These are phyloP conservation scores for Ramularia collo-cygni DNA, from an alignment of 2,329 filamentous ascomycete species.

Conservation along the genomic window DNA sequence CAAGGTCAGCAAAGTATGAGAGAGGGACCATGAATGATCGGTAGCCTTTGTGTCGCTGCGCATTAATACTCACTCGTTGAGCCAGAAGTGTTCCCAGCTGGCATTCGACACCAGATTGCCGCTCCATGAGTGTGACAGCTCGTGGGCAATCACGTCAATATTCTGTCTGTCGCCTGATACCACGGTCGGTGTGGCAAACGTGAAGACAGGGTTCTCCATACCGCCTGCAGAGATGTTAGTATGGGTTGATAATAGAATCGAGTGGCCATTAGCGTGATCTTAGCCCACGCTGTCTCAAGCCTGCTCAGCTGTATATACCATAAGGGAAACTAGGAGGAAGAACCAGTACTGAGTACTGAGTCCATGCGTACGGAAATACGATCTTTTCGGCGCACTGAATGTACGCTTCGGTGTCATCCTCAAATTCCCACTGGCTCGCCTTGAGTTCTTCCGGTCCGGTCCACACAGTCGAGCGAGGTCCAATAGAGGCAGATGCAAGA, in stretches of 20 bases:
- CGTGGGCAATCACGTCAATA: slow-evolving; percentile 92
- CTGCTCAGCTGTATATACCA: too few relatives aligned
- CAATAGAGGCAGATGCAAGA: slow-evolving; percentile 76
- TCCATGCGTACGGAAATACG: slow-evolving; percentile 88
- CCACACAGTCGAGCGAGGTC: slow-evolving; percentile 74
- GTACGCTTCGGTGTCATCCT: slow-evolving; percentile 85
- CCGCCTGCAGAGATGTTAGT: slow-evolving; percentile 33
- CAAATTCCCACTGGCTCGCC: slow-evolving; percentile 83
- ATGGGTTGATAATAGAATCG: too few relatives aligned
- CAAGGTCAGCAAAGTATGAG: background rate
- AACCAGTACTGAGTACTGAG: slow-evolving; percentile 87
- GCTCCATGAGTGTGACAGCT: slow-evolving; percentile 71
- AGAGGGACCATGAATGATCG: background rate
- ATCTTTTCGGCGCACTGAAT: slow-evolving; percentile 75
- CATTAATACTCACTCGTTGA: background rate
- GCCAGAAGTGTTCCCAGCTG: slow-evolving; percentile 56
- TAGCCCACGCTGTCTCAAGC: too few relatives aligned
- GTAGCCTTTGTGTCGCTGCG: background rate
- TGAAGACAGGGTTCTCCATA: slow-evolving; percentile 75
- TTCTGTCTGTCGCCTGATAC: slow-evolving; percentile 80
- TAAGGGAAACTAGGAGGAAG: slow-evolving; percentile 87
- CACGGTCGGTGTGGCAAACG: slow-evolving; percentile 89
- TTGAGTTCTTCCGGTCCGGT: slow-evolving; percentile 82
- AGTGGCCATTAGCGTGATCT: too few relatives aligned
- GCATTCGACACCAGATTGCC: slow-evolving; percentile 76